Conservation (phyloP, 805 yeast genomes). For the Zygoascus biomembranicola region DNA sequence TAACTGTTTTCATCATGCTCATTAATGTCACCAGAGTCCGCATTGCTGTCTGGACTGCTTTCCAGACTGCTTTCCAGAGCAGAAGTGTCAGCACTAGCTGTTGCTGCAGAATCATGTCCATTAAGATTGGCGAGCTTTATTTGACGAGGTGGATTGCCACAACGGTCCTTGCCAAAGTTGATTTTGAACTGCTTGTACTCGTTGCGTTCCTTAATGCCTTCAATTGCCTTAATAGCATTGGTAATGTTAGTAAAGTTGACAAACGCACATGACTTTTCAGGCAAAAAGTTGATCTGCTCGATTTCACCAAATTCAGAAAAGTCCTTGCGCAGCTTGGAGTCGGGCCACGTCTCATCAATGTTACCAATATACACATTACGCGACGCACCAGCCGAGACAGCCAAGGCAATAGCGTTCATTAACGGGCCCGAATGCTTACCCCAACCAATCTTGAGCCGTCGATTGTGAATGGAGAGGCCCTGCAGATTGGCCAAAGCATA, state of each 20-base stretch:
- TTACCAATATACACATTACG: constrained; percentile 87
- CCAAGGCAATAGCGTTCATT: constrained; percentile 75
- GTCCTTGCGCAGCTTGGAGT: constrained; percentile 56
- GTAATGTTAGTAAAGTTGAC: constrained; percentile 87
- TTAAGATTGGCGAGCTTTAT: neutral
- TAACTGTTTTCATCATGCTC: neutral
- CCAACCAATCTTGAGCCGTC: constrained; percentile 92
- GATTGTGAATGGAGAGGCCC: constrained; percentile 76
- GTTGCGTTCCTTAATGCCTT: constrained; percentile 71
- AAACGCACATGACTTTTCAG: constrained; percentile 81
- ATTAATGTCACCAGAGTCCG: neutral
- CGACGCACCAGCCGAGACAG: constrained; percentile 89
- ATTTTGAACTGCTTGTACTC: constrained; percentile 61
- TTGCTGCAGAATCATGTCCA: neutral
- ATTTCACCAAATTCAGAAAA: constrained; percentile 85
- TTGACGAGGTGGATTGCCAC: constrained; percentile 81
- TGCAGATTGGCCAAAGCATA: constrained; percentile 89
- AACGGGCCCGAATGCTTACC: constrained; percentile 94
- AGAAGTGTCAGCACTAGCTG: neutral
- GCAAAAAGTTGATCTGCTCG: constrained; percentile 85
- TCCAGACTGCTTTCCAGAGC: neutral
- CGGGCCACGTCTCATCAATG: constrained; percentile 39
- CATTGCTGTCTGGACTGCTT: neutral
- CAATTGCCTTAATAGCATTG: constrained; percentile 86
- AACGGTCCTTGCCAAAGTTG: constrained; percentile 89